Percentiles rank a stretch among this genome's conserved stretches.
Conservation (phyloP, 495 filamentous ascomycete species). For the Saxophila tyrrhenica region DNA sequence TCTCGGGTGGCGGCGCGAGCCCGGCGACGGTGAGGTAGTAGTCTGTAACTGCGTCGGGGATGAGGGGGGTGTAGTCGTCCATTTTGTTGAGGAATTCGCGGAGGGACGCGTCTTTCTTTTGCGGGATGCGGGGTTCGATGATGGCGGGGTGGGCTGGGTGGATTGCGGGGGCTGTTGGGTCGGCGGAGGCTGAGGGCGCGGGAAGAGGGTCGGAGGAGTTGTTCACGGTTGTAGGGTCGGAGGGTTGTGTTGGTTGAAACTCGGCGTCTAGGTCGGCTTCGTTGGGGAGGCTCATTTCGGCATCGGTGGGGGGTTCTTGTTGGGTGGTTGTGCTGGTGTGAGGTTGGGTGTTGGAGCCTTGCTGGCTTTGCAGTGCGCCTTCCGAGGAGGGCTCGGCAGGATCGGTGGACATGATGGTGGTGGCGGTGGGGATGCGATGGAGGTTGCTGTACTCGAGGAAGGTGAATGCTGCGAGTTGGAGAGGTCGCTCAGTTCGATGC, state of each 20-base stretch:
- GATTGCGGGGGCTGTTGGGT: conserved; percentile 10
- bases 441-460: background rate
- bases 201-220: conserved; percentile 18
- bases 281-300: conserved; percentile 3
- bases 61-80: conserved; percentile 98
- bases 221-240: conserved; percentile 24
- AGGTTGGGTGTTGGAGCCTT: conserved; percentile 4
- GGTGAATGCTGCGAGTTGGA: background rate
- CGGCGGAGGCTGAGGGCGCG: background rate
- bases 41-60: conserved; percentile 92
- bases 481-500: conserved; percentile 1
- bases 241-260: conserved; percentile 17
- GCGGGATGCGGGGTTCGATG: conserved; percentile 42
- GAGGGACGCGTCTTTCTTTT: conserved; percentile 79
- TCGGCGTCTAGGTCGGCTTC: conserved; percentile 23
- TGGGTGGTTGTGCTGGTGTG: background rate
- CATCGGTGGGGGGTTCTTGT: conserved; percentile 5
- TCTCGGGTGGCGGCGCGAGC: conserved; percentile 76
- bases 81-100: conserved; percentile 88
- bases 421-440: background rate
- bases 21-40: conserved; percentile 96
- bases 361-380: conserved; percentile 5
- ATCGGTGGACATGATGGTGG: conserved; percentile 3
- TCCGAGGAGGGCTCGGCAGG: conserved; percentile 5
- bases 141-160: conserved; percentile 5